Base-by-base conservation (phyloP, 108 stramenopile genomes). In the Nitzschia putrida region DNA sequence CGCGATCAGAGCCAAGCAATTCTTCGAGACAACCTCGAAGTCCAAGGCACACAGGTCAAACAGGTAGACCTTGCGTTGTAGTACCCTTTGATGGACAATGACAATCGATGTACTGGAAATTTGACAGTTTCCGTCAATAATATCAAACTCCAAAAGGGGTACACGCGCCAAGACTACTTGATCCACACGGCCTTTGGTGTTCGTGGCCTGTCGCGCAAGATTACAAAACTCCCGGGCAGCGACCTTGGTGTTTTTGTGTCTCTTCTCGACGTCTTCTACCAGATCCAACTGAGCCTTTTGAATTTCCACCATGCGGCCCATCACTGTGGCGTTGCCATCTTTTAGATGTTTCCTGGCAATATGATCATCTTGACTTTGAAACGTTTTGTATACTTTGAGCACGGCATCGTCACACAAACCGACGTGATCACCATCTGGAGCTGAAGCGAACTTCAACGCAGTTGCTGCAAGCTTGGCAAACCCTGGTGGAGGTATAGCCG, bases 101-200 rank as follows among this genome's bases (percentile, higher is more conserved):
- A 63, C 23, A 2, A 63, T 63, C 20, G 14, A 24, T 0, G 61
- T 45, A 12, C 43, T 22, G 23, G 61, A 44, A 25, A 63, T 45
- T 47, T 63, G 61, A 47, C 61, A 63, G 18, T 47, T 63, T 0
- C 61, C 61, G 10, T 24, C 24, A 44, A 63, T 45, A 10, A 63
- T 23, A 9, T 63, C 61, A 63, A 63, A 63, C 24, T 63, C 61
- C 61, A 63, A 11, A 1, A 63, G 44, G 4, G 61, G 61, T 12
- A 63, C 61, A 2, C 61, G 61, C 2, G 61, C 61, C 22, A 10
- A n/a, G 12, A 63, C 10, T 12, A 44, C 14, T 0, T 43, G 42
- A 45, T 44, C 44, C 11, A 63, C 42, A 40, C 61, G 61, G 9
- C 61, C 61, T 21, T 45, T 22, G 6, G 29, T 45, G 22, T 63